Percentiles rank a stretch among this genome's conserved stretches.
phyloP scores from a whole-genome alignment of 306 rosid species.

The Carpinus viminea region DNA sequence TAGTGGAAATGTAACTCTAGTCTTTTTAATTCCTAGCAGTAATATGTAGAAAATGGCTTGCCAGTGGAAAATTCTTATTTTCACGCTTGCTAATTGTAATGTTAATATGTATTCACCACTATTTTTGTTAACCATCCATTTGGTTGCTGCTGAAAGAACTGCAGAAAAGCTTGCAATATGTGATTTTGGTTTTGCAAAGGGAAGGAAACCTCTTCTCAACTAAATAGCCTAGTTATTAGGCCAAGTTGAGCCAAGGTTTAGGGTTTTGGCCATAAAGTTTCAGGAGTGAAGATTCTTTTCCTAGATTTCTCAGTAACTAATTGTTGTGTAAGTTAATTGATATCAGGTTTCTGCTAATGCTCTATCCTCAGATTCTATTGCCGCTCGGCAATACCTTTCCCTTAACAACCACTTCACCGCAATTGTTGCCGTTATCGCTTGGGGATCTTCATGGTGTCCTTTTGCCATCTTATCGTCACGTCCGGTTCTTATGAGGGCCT shows the following conservation, averaged over 20 bases:
- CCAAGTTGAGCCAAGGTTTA: neutral
- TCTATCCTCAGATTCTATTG: no score
- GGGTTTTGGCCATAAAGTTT: neutral
- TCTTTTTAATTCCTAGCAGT: slow-evolving; percentile 36
- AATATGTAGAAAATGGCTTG: slow-evolving; percentile 31
- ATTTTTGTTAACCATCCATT: neutral
- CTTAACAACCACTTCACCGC: no score
- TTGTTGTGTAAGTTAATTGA: neutral
- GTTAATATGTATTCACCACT: neutral
- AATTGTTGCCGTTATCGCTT: no score
- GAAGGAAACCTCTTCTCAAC: neutral
- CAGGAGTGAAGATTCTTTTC: neutral
- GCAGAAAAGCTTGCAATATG: neutral
- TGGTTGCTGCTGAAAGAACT: neutral
- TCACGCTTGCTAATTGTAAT: neutral
- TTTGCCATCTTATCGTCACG: no score
- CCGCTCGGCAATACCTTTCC: no score
- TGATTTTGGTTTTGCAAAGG: neutral
- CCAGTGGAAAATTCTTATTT: slow-evolving; percentile 18
- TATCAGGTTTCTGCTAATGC: neutral
- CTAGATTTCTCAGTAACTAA: neutral
- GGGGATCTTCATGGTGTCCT: no score
- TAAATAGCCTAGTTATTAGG: neutral
- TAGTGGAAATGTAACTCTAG: slow-evolving; percentile 34
- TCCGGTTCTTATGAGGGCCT: no score